Evolutionary conservation across 2,329 filamentous ascomycete species (phyloP), one percentile per base, ranked within the genome.

Genomic region (Monosporascus ibericus): DNA sequence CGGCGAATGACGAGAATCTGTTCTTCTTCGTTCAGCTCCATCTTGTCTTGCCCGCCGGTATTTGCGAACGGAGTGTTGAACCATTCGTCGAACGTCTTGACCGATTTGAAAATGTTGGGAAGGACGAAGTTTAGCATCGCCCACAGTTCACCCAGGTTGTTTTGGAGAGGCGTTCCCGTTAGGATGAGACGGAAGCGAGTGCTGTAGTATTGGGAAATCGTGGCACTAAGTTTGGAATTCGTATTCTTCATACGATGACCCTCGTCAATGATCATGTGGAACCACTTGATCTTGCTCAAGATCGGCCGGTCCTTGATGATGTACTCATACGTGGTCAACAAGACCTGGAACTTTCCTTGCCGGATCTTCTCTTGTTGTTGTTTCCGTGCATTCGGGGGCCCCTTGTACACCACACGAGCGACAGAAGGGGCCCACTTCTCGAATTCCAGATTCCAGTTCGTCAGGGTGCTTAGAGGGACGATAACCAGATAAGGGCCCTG

Each of bases 21-120:
- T 73, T 99, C 94, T 94, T 99, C 94, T 94, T 99, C 94, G 14
- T 88, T 95, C 57, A 99, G 79, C 67, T 97, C 92, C 89, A 99
- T 99, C 78, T 94, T 96, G 72, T 99, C 94, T 72, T 97, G 92
- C 40, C 90, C 86, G 72, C 94, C 94, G 5, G 94, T 99, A 68
- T 99, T 99, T 61, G 94, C 94, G 70, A 99, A 99, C 0, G 94
- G 94, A 25, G 94, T 99, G 69, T 97, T 99, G 84, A 99, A 99
- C 94, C 94, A 99, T 70, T 99, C 94, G 69, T 99, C 94, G 66
- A 99, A 99, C 2, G 92, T 97, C 69, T 94, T 96, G 57, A 92
- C 91, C 2, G 94, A 97, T 70, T 99, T 99, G 85, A 99, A 99
- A 60, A 99, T 99, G 62, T 90, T 97, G 3, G 94, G 94, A 48